Conservation (phyloP, 2,329 filamentous ascomycete species). For the Ophiosphaerella narmari region DNA sequence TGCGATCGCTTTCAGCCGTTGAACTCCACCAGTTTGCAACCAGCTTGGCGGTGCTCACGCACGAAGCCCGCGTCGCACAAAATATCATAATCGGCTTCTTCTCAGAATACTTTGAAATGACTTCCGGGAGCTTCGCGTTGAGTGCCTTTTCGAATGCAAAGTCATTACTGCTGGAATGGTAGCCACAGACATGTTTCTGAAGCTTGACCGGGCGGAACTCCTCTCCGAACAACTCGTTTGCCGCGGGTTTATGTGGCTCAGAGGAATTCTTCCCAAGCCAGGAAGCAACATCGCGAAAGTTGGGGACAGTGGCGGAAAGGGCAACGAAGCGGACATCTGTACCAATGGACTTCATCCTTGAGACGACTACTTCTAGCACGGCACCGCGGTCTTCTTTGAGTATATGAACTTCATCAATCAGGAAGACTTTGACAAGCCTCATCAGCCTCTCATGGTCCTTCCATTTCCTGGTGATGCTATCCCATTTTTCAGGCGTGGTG, state of each 20-base stretch:
- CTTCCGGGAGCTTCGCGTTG: constrained; percentile 65
- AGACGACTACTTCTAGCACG: constrained; percentile 81
- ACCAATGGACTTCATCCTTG: constrained; percentile 82
- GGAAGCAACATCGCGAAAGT: constrained; percentile 75
- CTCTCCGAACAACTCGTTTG: constrained; percentile 73
- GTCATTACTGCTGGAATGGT: constrained; percentile 67
- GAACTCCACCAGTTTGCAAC: constrained; percentile 69
- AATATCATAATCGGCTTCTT: constrained; percentile 83
- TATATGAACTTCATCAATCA: constrained; percentile 89
- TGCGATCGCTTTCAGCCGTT: constrained; percentile 56
- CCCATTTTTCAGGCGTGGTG: constrained; percentile 90
- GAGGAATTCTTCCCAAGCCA: constrained; percentile 74
- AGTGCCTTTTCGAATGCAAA: constrained; percentile 76
- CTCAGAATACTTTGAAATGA: constrained; percentile 69
- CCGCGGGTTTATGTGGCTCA: constrained; percentile 66
- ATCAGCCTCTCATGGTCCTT: constrained; percentile 77
- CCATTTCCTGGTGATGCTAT: constrained; percentile 87
- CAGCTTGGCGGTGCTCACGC: constrained; percentile 68
- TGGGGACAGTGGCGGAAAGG: constrained; percentile 82
- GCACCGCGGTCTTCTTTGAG: constrained; percentile 79
- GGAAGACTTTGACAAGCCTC: constrained; percentile 74
- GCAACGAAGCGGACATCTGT: constrained; percentile 79
- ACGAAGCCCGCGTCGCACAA: constrained; percentile 76
- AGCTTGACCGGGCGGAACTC: constrained; percentile 79
- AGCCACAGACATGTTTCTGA: constrained; percentile 77